Base-by-base conservation (phyloP, 169 alveolate genomes). In the Plasmodium chabaudi region DNA sequence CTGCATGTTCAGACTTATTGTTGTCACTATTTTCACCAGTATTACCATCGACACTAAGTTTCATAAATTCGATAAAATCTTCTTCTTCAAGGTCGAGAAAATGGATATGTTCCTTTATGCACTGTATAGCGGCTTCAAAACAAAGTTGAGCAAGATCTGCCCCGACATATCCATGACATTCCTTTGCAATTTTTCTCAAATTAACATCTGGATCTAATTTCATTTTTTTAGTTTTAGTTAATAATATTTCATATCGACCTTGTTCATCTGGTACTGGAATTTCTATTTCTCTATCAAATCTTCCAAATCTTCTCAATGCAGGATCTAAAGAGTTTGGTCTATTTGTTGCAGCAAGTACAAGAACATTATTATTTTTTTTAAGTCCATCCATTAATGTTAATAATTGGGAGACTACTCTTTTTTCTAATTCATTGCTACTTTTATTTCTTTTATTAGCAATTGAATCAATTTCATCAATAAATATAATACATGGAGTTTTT, bases 281-380 rank as follows among this genome's bases (percentile, higher is more conserved):
- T 84, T 95, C 97, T 4, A 95, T 93, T 87, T 95, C 97, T 49
- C 97, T 94, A 67, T 95, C 97, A 68, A 95, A 95, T 44, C 98
- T 65, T 9, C 98, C 97, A 64, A 95, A 95, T 21, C 97, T 70
- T 59, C 96, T 94, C 61, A 98, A 88, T 46, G 98, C 97, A 1
- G 97, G 95, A 88, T 97, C 98, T 25, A 98, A 82, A 42, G 97
- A 95, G 64, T 96, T 96, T 2, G 95, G 91, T 63, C 97, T 95
- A 77, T 95, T 96, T 10, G 99, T 97, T 1, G 99, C 97, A 56
- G 99, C 99, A 15, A 98, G 92, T 12, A 98, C 95, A 2, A 98
- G 60, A 12, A 97, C 95, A 39, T 95, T 94, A 34, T 84, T 89
- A 19, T 71, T 72, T 64, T 94, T 86, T 51, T 82, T 70, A 68